Conservation (phyloP, 306 rosid genomes). For the Vigna hirtella region DNA sequence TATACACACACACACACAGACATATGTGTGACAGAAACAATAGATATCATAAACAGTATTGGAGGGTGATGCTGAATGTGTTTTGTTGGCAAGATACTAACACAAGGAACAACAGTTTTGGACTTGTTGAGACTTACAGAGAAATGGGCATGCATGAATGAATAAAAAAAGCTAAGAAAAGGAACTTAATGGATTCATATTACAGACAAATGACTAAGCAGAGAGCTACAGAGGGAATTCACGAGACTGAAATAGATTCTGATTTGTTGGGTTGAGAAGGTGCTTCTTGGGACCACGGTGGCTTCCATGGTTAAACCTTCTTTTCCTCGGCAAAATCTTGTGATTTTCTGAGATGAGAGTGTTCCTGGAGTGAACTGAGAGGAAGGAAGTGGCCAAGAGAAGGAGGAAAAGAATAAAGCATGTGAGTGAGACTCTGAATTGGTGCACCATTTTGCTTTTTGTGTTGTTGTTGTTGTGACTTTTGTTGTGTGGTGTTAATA, state of each 20-base stretch:
- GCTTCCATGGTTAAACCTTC: constrained; percentile 82
- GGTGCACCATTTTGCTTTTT: constrained; percentile 51
- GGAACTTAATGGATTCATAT: constrained; percentile 33
- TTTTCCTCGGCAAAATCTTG: constrained; percentile 52
- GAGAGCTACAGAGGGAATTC: constrained; percentile 55
- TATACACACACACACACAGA: too few species aligned
- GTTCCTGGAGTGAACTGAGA: constrained; percentile 45
- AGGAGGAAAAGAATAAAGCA: constrained; percentile 56
- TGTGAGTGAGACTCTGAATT: constrained; percentile 48
- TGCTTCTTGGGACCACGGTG: constrained; percentile 65
- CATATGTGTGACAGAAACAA: not conserved
- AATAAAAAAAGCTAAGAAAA: constrained; percentile 15
- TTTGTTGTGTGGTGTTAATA: constrained; percentile 46
- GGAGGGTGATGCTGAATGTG: constrained; percentile 13
- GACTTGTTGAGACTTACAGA: constrained; percentile 9
- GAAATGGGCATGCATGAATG: constrained; percentile 33
- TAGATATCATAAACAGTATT: constrained; percentile 19
- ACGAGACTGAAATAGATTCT: constrained; percentile 56
- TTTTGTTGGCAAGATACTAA: not conserved
- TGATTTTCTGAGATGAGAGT: constrained; percentile 27
- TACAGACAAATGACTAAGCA: not conserved
- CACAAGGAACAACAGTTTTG: constrained; percentile 17
- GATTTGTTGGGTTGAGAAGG: constrained; percentile 60
- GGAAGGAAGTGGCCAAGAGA: constrained; percentile 41
- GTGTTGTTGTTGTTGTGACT: not conserved